Base-by-base conservation (phyloP, 1,284 basidiomycete species). In the Boletellus deceptivus region DNA sequence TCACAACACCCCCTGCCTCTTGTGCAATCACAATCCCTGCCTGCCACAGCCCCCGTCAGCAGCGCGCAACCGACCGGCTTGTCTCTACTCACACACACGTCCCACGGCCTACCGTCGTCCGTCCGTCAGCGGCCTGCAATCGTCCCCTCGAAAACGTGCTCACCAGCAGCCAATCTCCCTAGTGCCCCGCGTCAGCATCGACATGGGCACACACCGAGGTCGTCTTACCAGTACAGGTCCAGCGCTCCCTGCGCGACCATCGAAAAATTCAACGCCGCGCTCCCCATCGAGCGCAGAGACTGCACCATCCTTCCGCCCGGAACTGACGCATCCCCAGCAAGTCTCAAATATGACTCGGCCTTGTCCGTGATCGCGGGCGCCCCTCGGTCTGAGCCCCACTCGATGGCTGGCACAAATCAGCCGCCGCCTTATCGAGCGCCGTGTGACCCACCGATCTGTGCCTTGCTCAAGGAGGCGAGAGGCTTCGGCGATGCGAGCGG, bases 141-240 rank as follows among this genome's bases (percentile, higher is more conserved):
- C 34, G 27, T 18, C 33, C 2, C 37, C n/a, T 16, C 46, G 14
- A 31, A 41, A 42, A 41, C 3, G 11, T 10, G 56, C 78, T 62
- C 58, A 79, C 80, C 88, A 92, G 67, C 89, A 92, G 9, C 93
- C 93, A 52, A 94, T 90, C 72, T 96, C 93, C 89, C 91, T 93
- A 43, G 7, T 31, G 3, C 1, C 4, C 6, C 33, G 20, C 3
- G 6, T 55, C 43, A 59, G 35, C 16, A 22, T 27, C 34, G 38
- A 40, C 33, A 8, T 2, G 18, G 31, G 4, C 16, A 22, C 14
- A 18, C 38, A 22, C 13, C 11, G 2, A n/a, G 16, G 25, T 6
- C 3, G 8, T 63, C 78, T 55, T 55, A 90, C 90, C 90, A 91
- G 61, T 91, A 93, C 49, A 93, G 64, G 65, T 96, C 93, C 44